phyloP scores from a whole-genome alignment of 345 rosid species.

The Psidium guajava region DNA sequence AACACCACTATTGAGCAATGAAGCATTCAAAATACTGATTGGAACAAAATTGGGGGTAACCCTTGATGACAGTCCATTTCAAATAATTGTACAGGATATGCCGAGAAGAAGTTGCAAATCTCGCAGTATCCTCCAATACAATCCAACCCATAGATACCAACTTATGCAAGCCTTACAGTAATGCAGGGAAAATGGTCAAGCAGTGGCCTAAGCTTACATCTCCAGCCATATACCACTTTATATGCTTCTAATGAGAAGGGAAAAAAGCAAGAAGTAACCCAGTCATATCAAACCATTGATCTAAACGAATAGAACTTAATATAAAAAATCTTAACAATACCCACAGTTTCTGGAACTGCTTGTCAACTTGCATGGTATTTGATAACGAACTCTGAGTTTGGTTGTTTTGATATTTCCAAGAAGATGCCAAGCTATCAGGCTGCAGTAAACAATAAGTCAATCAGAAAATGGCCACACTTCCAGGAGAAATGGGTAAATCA shows the following conservation, averaged over 20 bases:
- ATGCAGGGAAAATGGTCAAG: background rate
- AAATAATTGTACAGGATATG: background rate
- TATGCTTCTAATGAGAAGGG: background rate
- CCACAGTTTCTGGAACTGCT: slow-evolving; percentile 77
- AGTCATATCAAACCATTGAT: background rate
- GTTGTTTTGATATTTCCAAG: slow-evolving; percentile 36
- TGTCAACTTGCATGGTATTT: slow-evolving; percentile 39
- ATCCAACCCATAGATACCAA: background rate
- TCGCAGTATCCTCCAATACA: background rate
- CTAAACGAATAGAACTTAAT: background rate
- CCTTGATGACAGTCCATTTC: background rate
- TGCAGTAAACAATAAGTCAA: slow-evolving; percentile 19
- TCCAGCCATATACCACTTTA: background rate
- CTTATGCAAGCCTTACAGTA: background rate
- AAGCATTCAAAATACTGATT: background rate
- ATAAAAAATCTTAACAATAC: slow-evolving; percentile 13
- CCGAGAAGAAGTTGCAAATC: background rate
- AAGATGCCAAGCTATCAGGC: slow-evolving; percentile 28
- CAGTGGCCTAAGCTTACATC: background rate
- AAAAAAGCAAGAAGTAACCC: background rate
- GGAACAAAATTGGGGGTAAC: background rate
- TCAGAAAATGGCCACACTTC: background rate
- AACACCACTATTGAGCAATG: background rate
- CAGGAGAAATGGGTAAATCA: background rate
- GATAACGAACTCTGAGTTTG: slow-evolving; percentile 24